Evolutionary conservation across 371 early-diverging fungal genomes (phyloP).

Genomic region (Parasitella parasitica): DNA sequence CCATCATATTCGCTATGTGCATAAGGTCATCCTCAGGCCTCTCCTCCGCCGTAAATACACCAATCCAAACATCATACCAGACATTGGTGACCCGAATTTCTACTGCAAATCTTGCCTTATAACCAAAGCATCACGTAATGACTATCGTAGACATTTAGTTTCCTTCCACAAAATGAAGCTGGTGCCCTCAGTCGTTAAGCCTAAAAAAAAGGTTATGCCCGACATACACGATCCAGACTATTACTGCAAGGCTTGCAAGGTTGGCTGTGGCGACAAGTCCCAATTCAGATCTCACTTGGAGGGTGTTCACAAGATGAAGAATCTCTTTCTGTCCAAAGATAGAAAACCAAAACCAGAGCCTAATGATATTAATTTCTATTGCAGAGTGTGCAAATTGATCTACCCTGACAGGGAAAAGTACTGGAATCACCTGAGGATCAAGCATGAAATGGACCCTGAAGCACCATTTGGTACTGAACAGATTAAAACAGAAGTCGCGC

Average conservation of each 20-base stretch:
- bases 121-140: not conserved
- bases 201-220: not conserved
- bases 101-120: not conserved
- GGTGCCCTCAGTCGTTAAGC: not conserved
- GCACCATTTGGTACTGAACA: too few species aligned
- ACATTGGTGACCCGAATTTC: not conserved
- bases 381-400: not conserved
- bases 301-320: not conserved
- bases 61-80: not conserved
- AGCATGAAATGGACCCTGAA: not conserved
- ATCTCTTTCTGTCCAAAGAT: too few species aligned
- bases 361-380: not conserved
- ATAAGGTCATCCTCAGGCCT: not conserved
- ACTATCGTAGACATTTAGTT: not conserved
- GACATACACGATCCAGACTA: not conserved
- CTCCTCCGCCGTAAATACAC: not conserved
- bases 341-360: not conserved
- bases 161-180: not conserved
- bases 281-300: not conserved
- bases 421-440: not conserved
- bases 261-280: not conserved
- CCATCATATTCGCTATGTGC: not conserved
- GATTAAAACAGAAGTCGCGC: too few species aligned
- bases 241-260: not conserved
- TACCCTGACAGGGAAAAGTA: not conserved